Conservation (phyloP, 164 flowering plant genomes). For the Protea cynaroides region DNA sequence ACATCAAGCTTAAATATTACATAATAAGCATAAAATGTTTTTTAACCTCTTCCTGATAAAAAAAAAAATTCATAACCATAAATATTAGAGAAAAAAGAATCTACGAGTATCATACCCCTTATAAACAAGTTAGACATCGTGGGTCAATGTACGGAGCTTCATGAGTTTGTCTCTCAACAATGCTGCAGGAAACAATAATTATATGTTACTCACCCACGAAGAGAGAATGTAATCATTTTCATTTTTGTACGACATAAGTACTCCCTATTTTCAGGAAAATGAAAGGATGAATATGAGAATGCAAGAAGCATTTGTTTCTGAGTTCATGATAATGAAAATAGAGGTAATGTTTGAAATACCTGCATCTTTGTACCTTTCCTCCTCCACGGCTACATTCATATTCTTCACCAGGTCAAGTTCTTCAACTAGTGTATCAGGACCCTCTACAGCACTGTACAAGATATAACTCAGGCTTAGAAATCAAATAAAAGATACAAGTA, state of each 20-base stretch:
- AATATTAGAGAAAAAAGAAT: too few species aligned
- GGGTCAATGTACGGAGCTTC: conserved; percentile 32
- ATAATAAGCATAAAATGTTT: too few species aligned
- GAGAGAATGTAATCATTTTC: neutral
- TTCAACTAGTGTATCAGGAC: conserved; percentile 52
- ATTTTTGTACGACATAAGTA: too few species aligned
- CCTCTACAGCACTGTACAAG: conserved; percentile 59
- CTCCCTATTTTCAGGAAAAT: too few species aligned
- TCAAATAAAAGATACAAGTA: neutral
- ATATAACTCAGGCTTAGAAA: conserved; percentile 10
- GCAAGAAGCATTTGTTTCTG: neutral
- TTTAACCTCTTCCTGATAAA: too few species aligned
- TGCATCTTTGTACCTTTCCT: conserved; percentile 82
- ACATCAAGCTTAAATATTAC: too few species aligned
- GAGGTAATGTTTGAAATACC: conserved; percentile 29
- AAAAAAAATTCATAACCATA: too few species aligned
- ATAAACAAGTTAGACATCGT: conserved; percentile 10
- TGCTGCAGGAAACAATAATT: conserved; percentile 32
- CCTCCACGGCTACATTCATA: conserved; percentile 49
- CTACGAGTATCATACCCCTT: neutral
- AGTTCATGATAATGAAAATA: neutral
- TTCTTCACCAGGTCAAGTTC: conserved; percentile 54
- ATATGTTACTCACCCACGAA: neutral
- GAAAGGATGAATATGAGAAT: neutral
- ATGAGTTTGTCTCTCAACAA: conserved; percentile 51